Evolutionary conservation across 2,329 filamentous ascomycete genomes (phyloP).

Genomic region (Venturia carpophila): DNA sequence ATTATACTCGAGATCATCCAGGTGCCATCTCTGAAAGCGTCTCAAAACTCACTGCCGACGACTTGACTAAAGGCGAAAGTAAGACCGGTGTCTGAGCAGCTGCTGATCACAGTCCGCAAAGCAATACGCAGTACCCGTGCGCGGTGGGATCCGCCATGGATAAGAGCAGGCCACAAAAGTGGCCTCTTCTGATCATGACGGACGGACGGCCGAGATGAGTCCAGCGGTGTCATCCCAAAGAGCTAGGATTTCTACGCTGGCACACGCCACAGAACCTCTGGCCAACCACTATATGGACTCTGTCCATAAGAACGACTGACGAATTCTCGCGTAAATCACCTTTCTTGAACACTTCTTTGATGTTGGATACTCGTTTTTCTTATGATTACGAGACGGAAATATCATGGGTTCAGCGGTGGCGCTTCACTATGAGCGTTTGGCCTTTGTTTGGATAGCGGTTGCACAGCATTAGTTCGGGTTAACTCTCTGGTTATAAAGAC

Average conservation of each 20-base stretch:
- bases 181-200: not conserved
- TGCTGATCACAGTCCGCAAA: not conserved
- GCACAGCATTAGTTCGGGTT: not conserved
- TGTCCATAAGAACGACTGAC: not conserved
- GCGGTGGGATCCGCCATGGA: not conserved
- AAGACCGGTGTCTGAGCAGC: not conserved
- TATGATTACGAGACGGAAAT: not conserved
- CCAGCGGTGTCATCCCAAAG: not conserved
- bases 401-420: not conserved
- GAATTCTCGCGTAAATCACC: not conserved
- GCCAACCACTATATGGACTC: too few species aligned
- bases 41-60: not conserved
- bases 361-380: not conserved
- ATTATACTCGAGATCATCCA: not conserved
- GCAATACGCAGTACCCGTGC: not conserved
- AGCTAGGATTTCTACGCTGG: not conserved
- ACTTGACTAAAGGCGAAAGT: not conserved
- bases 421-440: not conserved
- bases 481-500: not conserved
- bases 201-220: not conserved
- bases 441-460: not conserved
- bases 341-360: too few species aligned
- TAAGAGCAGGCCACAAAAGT: not conserved
- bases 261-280: not conserved
- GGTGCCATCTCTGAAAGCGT: not conserved